Evolutionary conservation across 2,329 filamentous ascomycete genomes (phyloP), one percentile per base, ranked within the genome.

Genomic region (Neoascochyta sp.): DNA sequence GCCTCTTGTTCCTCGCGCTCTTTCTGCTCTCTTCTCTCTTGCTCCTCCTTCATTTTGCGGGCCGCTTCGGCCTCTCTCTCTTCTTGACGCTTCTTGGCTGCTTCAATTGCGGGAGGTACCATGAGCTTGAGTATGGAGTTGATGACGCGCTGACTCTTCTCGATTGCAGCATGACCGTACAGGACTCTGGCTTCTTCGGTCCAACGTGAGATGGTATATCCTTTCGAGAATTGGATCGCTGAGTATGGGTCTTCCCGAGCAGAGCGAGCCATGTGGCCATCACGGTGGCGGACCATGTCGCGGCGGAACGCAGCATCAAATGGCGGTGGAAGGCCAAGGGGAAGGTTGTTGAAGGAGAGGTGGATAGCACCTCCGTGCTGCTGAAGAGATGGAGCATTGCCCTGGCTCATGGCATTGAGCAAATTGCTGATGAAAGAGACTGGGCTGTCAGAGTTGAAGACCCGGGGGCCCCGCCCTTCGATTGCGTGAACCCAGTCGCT

Each of bases 151-250:
- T 76, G 71, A 3, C 80, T 75, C 54, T 84, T 84, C 27, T 95
- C 88, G 3, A 76, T 57, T 29, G 81, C 75, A 27, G 67, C 71
- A 13, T 70, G 65, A 15, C 85, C 84, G 61, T 92, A 96, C 1
- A 96, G 73, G 60, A 98, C 80, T 42, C 83, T 81, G 7, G 88
- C 82, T 61, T 96, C 93, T 54, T 95, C 87, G 54, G 85, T 78
- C 82, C 93, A 98, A 39, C 92, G 81, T 30, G 75, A 73, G 32
- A 75, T 70, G 1, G 92, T 96, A 7, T 77, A 72, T 20, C 79
- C 76, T 7, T 86, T 73, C 12, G 73, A 68, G 59, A 96, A 96
- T 3, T 79, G 70, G 15, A 89, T 81, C 9, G 86, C 83, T 47
- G 84, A 81, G n/a, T 77, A 71, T 9, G 83, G 83, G 34, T 86